Conservation (phyloP, 306 rosid species). For the Delonix regia region DNA sequence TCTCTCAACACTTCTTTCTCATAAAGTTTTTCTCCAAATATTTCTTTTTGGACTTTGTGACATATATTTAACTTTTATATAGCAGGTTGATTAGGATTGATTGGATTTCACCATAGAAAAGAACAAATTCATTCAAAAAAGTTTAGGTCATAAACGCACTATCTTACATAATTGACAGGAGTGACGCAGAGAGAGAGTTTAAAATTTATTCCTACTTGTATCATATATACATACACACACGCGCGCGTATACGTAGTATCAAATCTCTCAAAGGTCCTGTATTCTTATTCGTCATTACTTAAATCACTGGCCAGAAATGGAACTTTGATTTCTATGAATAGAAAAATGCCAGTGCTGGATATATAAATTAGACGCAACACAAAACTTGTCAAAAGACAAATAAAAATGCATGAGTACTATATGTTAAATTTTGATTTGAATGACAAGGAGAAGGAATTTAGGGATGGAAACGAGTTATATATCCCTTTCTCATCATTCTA, state of each 20-base stretch:
- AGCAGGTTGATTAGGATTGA: constrained; percentile 32
- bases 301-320: neutral
- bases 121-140: neutral
- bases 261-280: neutral
- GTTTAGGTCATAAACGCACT: neutral
- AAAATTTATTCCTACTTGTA: neutral
- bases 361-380: neutral
- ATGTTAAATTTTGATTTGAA: too few relatives aligned
- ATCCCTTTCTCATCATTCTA: too few relatives aligned
- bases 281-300: neutral
- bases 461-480: too few relatives aligned
- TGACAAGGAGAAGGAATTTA: too few relatives aligned
- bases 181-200: neutral
- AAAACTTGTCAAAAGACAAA: neutral
- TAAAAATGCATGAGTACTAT: too few relatives aligned
- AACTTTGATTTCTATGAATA: neutral
- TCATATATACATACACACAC: neutral
- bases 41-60: constrained; percentile 31
- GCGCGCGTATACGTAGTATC: too few relatives aligned
- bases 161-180: neutral
- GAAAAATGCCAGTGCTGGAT: neutral
- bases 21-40: constrained; percentile 38
- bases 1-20: constrained; percentile 39
- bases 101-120: constrained; percentile 15
- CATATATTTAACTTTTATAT: constrained; percentile 34